These are phyloP conservation scores for Salix caprea DNA, from an alignment of 345 rosid species.

Conservation along the genomic window DNA sequence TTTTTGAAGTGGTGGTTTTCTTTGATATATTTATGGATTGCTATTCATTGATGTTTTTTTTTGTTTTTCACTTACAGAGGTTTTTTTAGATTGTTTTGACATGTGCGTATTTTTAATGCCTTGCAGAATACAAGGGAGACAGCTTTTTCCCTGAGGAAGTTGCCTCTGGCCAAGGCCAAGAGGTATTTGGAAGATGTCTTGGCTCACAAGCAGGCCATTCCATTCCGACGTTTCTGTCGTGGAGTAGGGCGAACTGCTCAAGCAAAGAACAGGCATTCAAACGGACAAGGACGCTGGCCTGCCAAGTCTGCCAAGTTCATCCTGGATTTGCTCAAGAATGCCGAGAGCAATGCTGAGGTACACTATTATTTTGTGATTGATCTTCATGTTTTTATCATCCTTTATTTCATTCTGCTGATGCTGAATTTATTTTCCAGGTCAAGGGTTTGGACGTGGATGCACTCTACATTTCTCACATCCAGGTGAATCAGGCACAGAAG, in stretches of 20 bases:
- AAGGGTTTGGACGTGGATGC: constrained; percentile 95
- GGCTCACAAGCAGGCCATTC: constrained; percentile 98
- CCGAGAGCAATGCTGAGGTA: constrained; percentile 98
- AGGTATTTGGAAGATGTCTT: constrained; percentile 94
- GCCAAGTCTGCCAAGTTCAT: constrained; percentile 82
- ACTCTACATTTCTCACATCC: constrained; percentile 78
- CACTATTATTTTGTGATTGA: not conserved
- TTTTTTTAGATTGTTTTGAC: not conserved
- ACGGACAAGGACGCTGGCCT: constrained; percentile 99
- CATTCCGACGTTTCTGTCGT: constrained; percentile 90
- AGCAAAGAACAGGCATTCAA: constrained; percentile 93
- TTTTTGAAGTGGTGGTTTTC: not conserved
- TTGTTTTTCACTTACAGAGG: not conserved
- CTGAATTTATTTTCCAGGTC: constrained; percentile 39
- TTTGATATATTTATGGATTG: not conserved
- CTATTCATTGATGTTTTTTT: not conserved
- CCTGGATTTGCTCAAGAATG: constrained; percentile 86
- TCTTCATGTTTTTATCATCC: not conserved
- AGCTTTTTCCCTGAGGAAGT: constrained; percentile 77
- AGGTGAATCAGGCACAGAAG: constrained; percentile 92
- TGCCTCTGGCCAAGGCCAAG: constrained; percentile 86
- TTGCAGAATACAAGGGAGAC: constrained; percentile 89
- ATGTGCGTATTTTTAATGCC: not conserved
- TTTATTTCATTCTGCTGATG: not conserved
- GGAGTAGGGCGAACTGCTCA: constrained; percentile 99